phyloP scores from a whole-genome alignment of 441 rosid species.

The Isatis lusitanica region DNA sequence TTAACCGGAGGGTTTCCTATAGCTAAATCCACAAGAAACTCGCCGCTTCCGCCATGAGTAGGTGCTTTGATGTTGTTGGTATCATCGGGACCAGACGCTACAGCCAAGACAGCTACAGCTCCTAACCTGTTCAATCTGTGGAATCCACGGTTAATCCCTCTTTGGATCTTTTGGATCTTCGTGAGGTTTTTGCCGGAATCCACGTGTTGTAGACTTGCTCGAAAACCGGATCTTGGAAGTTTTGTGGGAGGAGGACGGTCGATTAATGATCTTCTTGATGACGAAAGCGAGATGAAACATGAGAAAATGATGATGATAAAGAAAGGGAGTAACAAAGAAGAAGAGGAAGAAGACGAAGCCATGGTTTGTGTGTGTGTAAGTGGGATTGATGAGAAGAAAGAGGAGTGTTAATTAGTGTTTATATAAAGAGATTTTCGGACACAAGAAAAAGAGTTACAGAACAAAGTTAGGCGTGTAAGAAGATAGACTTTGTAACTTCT shows the following conservation, averaged over 20 bases:
- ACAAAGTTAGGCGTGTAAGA: conserved; percentile 35
- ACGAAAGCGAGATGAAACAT: conserved; percentile 9
- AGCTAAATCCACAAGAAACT: conserved; percentile 75
- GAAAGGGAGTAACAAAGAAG: conserved; percentile 16
- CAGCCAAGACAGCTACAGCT: conserved; percentile 26
- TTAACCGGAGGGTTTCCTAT: conserved; percentile 69
- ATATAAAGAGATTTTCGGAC: conserved; percentile 30
- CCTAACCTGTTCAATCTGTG: conserved; percentile 60
- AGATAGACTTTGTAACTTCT: conserved; percentile 26
- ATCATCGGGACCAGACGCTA: conserved; percentile 34
- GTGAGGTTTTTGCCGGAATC: conserved; percentile 82
- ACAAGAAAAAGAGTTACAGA: conserved; percentile 21
- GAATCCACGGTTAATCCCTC: conserved; percentile 63
- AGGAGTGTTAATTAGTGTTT: conserved; percentile 24
- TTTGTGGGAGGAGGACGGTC: conserved; percentile 21
- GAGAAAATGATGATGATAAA: conserved; percentile 26
- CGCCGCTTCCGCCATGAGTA: conserved; percentile 69
- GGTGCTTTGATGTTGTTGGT: conserved; percentile 46
- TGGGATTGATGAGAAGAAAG: conserved; percentile 14
- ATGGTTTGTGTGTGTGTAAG: conserved; percentile 18
- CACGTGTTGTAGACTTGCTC: conserved; percentile 55
- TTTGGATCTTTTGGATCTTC: conserved; percentile 63
- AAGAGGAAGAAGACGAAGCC: conserved; percentile 30
- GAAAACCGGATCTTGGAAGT: conserved; percentile 49
- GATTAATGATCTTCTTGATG: conserved; percentile 32